A percentile compares a stretch with the other conserved stretches of the same genome.
These are phyloP conservation scores for Macroventuria anomochaeta DNA, from an alignment of 2,329 filamentous ascomycete genomes.

Conservation along the genomic window DNA sequence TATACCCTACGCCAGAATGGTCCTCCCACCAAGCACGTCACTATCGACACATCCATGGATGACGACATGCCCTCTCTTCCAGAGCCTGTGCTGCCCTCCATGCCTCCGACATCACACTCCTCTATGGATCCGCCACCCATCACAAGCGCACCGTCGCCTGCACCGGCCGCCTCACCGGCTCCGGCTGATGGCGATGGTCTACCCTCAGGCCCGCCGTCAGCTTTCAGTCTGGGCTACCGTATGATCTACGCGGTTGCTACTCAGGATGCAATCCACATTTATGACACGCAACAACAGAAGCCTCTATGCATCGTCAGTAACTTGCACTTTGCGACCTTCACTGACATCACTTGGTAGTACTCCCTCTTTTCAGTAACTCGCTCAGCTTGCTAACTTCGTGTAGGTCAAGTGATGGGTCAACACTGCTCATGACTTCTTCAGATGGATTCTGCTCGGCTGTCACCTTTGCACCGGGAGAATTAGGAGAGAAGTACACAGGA, in stretches of 20 bases:
- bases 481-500: conserved; percentile 81
- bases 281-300: conserved; percentile 95
- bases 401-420: conserved; percentile 77
- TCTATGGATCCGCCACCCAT: conserved; percentile 84
- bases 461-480: conserved; percentile 81
- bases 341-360: conserved; percentile 88
- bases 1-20: conserved; percentile 76
- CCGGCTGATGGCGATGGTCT: conserved; percentile 58
- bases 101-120: conserved; percentile 64
- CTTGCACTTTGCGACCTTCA: conserved; percentile 95
- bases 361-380: neutral
- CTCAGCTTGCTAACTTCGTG: conserved; percentile 25
- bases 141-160: conserved; percentile 61
- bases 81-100: conserved; percentile 71
- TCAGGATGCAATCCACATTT: conserved; percentile 91
- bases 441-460: conserved; percentile 96
- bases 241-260: conserved; percentile 97
- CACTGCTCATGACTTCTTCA: conserved; percentile 92
- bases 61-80: conserved; percentile 84
- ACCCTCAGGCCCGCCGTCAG: conserved; percentile 59
- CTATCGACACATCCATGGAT: conserved; percentile 88
- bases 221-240: conserved; percentile 87
- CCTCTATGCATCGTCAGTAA: conserved; percentile 96
- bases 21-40: conserved; percentile 82
- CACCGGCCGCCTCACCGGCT: conserved; percentile 55